A percentile compares a stretch with the other conserved stretches of the same genome.
phyloP scores from a whole-genome alignment of 1,284 basidiomycete species.

The Hymenochaete sp. region DNA sequence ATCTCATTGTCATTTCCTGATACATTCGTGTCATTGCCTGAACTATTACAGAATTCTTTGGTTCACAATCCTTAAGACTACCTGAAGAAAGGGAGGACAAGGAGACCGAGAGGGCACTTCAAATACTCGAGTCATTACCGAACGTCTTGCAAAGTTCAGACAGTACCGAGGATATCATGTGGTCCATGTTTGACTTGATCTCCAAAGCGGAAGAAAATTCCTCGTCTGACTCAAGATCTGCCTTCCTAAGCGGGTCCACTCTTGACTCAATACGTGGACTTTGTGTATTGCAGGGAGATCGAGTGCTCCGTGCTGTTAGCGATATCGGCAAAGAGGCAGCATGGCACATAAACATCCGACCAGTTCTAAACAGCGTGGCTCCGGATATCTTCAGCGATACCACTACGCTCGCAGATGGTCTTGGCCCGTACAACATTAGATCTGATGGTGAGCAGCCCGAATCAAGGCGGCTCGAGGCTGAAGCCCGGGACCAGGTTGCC shows the following conservation, averaged over 20 bases:
- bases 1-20: slow-evolving; percentile 28
- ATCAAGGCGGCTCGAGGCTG: slow-evolving; percentile 39
- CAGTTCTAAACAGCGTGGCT: slow-evolving; percentile 37
- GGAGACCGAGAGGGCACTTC: slow-evolving; percentile 32
- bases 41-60: slow-evolving; percentile 26
- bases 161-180: slow-evolving; percentile 33
- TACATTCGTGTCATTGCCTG: not conserved
- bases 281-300: slow-evolving; percentile 42
- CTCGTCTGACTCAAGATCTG: slow-evolving; percentile 33
- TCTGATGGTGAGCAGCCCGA: slow-evolving; percentile 31
- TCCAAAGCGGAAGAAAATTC: slow-evolving; percentile 45
- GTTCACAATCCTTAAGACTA: slow-evolving; percentile 25
- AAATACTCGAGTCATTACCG: slow-evolving; percentile 44
- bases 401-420: slow-evolving; percentile 26
- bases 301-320: slow-evolving; percentile 37
- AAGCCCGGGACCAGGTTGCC: slow-evolving; percentile 50
- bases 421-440: slow-evolving; percentile 37
- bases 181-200: slow-evolving; percentile 49
- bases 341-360: slow-evolving; percentile 46
- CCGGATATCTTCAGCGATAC: slow-evolving; percentile 30
- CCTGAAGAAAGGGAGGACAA: slow-evolving; percentile 24
- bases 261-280: slow-evolving; percentile 42
- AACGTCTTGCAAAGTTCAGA: slow-evolving; percentile 46
- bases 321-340: slow-evolving; percentile 33
- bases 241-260: slow-evolving; percentile 45